phyloP scores from a whole-genome alignment of 768 basidiomycete species.

The Strobilomyces echinocephalus region DNA sequence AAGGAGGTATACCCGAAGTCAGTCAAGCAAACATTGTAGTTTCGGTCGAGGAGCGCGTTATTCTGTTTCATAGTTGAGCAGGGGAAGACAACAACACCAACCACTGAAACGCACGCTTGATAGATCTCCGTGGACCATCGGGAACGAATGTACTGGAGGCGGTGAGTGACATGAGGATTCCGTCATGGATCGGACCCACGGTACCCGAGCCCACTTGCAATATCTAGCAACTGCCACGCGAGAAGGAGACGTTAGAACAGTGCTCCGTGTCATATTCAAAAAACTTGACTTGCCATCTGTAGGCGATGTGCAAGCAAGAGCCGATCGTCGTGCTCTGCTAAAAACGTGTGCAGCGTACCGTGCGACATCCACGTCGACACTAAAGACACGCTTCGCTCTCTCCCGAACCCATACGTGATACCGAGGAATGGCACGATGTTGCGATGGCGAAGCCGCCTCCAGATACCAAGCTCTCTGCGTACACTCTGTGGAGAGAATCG shows the following conservation, averaged over 20 bases:
- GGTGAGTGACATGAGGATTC: not conserved
- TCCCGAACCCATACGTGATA: constrained; percentile 21
- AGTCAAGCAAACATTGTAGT: not conserved
- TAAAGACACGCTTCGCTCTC: not conserved
- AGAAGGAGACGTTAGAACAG: no score
- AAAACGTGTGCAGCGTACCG: not conserved
- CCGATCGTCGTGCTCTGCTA: not conserved
- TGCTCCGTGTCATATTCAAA: no score
- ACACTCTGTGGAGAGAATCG: not conserved
- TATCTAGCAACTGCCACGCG: no score
- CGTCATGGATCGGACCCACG: not conserved
- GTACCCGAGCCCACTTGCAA: not conserved
- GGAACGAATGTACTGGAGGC: constrained; percentile 8
- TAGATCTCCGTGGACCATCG: constrained; percentile 13
- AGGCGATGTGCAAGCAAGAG: not conserved
- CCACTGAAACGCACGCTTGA: not conserved
- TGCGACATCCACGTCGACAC: constrained; percentile 8
- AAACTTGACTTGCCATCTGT: constrained; percentile 4
- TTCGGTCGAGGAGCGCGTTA: not conserved
- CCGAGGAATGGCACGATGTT: constrained; percentile 8
- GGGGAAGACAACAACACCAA: not conserved
- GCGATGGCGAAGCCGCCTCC: not conserved
- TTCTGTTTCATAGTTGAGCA: not conserved
- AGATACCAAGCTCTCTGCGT: constrained; percentile 1
- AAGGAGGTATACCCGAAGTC: not conserved